Base-by-base conservation (phyloP, 2,329 filamentous ascomycete genomes). In the Aspergillus caelatus region DNA sequence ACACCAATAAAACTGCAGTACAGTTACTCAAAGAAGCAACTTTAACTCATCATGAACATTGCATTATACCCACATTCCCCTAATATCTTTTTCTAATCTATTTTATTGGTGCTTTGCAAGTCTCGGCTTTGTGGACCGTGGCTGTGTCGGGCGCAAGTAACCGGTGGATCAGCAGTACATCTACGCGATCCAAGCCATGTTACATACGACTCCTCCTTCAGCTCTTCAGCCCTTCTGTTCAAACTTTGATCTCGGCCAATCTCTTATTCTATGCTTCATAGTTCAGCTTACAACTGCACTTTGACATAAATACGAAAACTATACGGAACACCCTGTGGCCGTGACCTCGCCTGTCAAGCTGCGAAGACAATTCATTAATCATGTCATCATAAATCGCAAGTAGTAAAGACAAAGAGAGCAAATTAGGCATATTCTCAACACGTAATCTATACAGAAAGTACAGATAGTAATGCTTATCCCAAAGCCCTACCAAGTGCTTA, bases 91-190 rank as follows among this genome's bases (percentile, higher is more conserved):
- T 26, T 53, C 32, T 11, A 34, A 11, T 32, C 6, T 12, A 14
- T 14, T 36, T 36, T 36, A 5, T 14, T 53, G 14, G 19, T 53
- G n/a, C 39, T n/a, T 41, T 9, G 8, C 19, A n/a, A 41, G 8
- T 23, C 45, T 28, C 45, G 6, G 32, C 32, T 55, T 21, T 55
- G 32, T 39, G n/a, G 52, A 39, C 11, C 28, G 32, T 6, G 32
- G 52, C 52, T 55, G 52, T 54, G 52, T 54, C 52, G 52, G 52
- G 52, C 52, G 52, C 52, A 54, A 21, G 30, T 39, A 55, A 34
- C 52, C 10, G 26, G 28, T 32, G 48, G 48, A 52, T 52, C 8
- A 52, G 48, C 28, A 52, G 48, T 34, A 32, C 26, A 26, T 26
- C 4, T 52, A 32, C 48, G 19, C 48, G 7, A 34, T 30, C 14